These are phyloP conservation scores for Lasiodiplodia sp. DNA, from an alignment of 2,329 filamentous ascomycete genomes.

Conservation along the genomic window DNA sequence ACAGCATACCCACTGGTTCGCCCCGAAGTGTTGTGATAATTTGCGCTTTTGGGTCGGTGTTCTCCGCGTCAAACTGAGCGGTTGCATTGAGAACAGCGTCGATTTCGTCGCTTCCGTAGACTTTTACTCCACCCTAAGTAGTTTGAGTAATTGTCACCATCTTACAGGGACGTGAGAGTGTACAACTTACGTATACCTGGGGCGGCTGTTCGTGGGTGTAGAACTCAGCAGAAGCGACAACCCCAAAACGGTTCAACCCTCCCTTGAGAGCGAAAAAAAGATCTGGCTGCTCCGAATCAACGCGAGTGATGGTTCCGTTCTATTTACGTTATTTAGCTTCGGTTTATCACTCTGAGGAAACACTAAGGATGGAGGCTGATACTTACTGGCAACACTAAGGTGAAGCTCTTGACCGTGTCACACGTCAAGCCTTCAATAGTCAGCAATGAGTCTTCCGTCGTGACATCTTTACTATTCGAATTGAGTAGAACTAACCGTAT, in stretches of 20 bases:
- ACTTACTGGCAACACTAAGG: conserved; percentile 2
- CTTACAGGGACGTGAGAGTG: background rate
- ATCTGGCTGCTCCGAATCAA: conserved; percentile 34
- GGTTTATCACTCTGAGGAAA: too few relatives aligned
- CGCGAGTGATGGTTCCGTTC: conserved; percentile 9
- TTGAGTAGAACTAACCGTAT: background rate
- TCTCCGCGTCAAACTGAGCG: background rate
- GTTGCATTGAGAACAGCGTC: conserved; percentile 2
- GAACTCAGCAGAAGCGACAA: conserved; percentile 39
- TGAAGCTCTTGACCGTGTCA: conserved; percentile 17
- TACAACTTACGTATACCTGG: background rate
- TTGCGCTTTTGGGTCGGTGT: background rate
- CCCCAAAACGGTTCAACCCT: conserved; percentile 47
- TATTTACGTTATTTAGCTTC: background rate
- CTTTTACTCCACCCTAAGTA: background rate
- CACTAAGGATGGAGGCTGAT: background rate
- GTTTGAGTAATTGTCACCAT: background rate
- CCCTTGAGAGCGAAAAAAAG: conserved; percentile 46
- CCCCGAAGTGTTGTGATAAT: conserved; percentile 9
- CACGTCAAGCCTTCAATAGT: conserved; percentile 2
- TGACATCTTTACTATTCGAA: background rate
- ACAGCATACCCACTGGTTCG: background rate
- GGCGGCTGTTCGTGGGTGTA: background rate
- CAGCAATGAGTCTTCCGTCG: background rate
- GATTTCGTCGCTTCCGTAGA: background rate